Conservation (phyloP, 164 flowering plant genomes). For the Houttuynia cordata region DNA sequence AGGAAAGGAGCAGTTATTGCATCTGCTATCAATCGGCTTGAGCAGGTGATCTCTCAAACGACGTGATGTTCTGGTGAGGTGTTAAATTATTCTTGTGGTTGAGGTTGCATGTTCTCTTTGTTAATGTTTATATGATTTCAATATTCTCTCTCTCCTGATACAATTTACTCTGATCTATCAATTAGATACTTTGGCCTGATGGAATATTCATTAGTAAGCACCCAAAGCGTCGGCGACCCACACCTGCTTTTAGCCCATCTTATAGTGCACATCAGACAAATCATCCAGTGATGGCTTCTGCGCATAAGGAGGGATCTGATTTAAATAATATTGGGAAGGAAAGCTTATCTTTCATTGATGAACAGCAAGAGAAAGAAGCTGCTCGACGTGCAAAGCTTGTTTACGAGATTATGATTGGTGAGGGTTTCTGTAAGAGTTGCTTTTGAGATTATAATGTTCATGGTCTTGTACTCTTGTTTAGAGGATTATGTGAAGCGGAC, state of each 20-base stretch:
- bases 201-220: conserved; percentile 95
- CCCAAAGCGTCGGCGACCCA: conserved; percentile 61
- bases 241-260: conserved; percentile 21
- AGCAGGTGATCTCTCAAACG: conserved; percentile 39
- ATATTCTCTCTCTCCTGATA: too few species aligned
- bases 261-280: neutral
- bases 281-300: conserved; percentile 19
- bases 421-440: neutral
- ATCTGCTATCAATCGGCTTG: conserved; percentile 64
- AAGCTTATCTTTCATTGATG: conserved; percentile 20
- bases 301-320: conserved; percentile 25
- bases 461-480: neutral
- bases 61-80: neutral
- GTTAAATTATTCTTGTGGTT: too few species aligned
- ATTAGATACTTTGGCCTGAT: conserved; percentile 97
- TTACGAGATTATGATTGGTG: conserved; percentile 87
- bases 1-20: conserved; percentile 86
- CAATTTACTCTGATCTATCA: neutral
- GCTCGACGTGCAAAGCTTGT: conserved; percentile 78
- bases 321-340: conserved; percentile 14
- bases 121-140: too few species aligned
- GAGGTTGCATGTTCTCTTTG: too few species aligned
- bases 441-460: neutral
- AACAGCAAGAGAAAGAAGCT: conserved; percentile 57
- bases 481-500: too few species aligned